A percentile compares a stretch with the other conserved stretches of the same genome.
phyloP scores from a whole-genome alignment of 495 filamentous ascomycete species.

The Penicillium cataractarum region DNA sequence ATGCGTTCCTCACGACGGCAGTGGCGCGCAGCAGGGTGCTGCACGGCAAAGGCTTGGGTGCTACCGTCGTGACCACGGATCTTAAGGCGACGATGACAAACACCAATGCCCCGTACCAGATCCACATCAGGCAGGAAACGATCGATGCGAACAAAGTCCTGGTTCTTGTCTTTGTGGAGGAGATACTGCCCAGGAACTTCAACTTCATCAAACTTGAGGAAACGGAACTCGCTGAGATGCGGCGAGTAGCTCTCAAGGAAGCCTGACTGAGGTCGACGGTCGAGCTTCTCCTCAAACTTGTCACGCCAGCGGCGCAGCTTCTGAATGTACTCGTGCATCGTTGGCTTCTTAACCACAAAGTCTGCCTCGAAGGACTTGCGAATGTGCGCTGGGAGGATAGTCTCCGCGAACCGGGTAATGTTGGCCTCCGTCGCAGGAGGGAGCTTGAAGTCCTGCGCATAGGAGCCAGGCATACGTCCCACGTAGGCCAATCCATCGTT shows the following conservation, averaged over 20 bases:
- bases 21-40: constrained; percentile 89
- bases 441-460: constrained; percentile 88
- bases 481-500: constrained; percentile 92
- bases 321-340: constrained; percentile 96
- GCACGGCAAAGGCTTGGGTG: constrained; percentile 90
- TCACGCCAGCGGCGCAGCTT: constrained; percentile 95
- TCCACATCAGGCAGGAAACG: constrained; percentile 94
- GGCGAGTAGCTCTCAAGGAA: constrained; percentile 80
- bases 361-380: constrained; percentile 93
- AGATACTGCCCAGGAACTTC: constrained; percentile 98
- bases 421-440: constrained; percentile 90
- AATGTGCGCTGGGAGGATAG: constrained; percentile 89
- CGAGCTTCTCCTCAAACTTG: constrained; percentile 97
- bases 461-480: constrained; percentile 79
- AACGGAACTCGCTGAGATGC: constrained; percentile 93
- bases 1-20: constrained; percentile 94
- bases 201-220: constrained; percentile 97
- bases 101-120: constrained; percentile 81
- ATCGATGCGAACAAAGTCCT: constrained; percentile 96
- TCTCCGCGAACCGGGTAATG: constrained; percentile 95
- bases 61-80: constrained; percentile 98
- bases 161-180: constrained; percentile 95
- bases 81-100: constrained; percentile 88
- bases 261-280: constrained; percentile 73
- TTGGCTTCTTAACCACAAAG: constrained; percentile 90